A percentile compares a stretch with the other conserved stretches of the same genome.
These are phyloP conservation scores for Epichloe glyceriae DNA, from an alignment of 2,329 filamentous ascomycete genomes.

Conservation along the genomic window DNA sequence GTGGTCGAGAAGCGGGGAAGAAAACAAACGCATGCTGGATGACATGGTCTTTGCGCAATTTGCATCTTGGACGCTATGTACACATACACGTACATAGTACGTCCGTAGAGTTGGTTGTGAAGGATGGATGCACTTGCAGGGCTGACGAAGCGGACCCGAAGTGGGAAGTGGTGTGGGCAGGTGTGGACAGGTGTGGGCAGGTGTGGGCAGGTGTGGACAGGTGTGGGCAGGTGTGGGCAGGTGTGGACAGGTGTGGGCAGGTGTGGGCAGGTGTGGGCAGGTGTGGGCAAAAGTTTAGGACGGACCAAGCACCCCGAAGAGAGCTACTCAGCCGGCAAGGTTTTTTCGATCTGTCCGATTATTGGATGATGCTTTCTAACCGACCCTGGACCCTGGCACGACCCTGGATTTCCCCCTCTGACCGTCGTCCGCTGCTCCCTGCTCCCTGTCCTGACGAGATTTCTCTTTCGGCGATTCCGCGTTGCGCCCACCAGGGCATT, in stretches of 20 bases:
- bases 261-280: too few relatives aligned
- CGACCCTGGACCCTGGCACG: constrained; percentile 13
- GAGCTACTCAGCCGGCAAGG: background rate
- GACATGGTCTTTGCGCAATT: background rate
- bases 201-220: too few relatives aligned
- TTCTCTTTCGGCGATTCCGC: background rate
- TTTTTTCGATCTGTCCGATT: constrained; percentile 22
- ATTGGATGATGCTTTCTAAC: constrained; percentile 17
- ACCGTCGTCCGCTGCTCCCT: background rate
- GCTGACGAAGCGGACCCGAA: too few relatives aligned
- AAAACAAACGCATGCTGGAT: constrained; percentile 8
- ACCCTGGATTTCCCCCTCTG: constrained; percentile 13
- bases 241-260: too few relatives aligned
- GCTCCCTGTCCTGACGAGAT: background rate
- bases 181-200: too few relatives aligned
- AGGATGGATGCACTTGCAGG: too few relatives aligned
- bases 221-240: too few relatives aligned
- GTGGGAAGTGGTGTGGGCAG: too few relatives aligned
- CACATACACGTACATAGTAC: too few relatives aligned
- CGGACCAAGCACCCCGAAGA: too few relatives aligned
- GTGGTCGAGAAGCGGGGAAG: constrained; percentile 6
- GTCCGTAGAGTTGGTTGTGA: too few relatives aligned
- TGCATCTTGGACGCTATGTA: background rate
- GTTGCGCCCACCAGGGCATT: background rate
- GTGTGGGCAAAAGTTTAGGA: too few relatives aligned